These are phyloP conservation scores for Cairneyella variabilis DNA, from an alignment of 495 filamentous ascomycete genomes.

Conservation along the genomic window DNA sequence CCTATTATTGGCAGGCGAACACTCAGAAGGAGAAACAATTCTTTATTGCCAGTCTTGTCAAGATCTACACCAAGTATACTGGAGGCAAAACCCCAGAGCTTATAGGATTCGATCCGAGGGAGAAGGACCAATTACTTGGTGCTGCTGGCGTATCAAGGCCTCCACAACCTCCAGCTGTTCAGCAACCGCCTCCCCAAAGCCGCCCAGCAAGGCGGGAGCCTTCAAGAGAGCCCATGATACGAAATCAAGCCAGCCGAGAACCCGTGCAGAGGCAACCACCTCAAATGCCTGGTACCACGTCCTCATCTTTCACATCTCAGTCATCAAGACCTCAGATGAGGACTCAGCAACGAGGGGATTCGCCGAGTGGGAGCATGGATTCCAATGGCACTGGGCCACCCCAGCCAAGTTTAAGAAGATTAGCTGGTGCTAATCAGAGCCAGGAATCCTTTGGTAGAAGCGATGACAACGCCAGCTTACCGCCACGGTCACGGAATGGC, in stretches of 20 bases:
- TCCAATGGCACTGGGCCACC: slow-evolving; percentile 32
- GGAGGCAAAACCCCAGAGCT: slow-evolving; percentile 77
- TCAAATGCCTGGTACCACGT: slow-evolving; percentile 13
- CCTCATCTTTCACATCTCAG: slow-evolving; percentile 25
- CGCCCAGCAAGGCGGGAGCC: slow-evolving; percentile 33
- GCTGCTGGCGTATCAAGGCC: slow-evolving; percentile 10
- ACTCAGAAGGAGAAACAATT: slow-evolving; percentile 95
- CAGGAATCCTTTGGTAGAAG: slow-evolving; percentile 52
- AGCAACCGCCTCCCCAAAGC: slow-evolving; percentile 17
- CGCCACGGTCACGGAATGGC: slow-evolving; percentile 46
- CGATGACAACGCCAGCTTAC: slow-evolving; percentile 42
- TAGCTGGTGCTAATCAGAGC: slow-evolving; percentile 48
- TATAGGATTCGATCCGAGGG: slow-evolving; percentile 74
- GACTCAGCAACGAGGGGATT: slow-evolving; percentile 26
- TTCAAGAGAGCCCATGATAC: slow-evolving; percentile 38
- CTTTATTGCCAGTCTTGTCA: slow-evolving; percentile 90
- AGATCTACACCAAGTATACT: slow-evolving; percentile 95
- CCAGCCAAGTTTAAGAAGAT: slow-evolving; percentile 39
- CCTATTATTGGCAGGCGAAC: slow-evolving; percentile 94
- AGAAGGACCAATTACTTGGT: slow-evolving; percentile 52
- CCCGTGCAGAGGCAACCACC: slow-evolving; percentile 36
- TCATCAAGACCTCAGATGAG: slow-evolving; percentile 28
- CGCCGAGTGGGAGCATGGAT: slow-evolving; percentile 43
- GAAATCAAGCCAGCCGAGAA: slow-evolving; percentile 45
- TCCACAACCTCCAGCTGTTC: slow-evolving; percentile 7